These are phyloP conservation scores for Solanum boliviense DNA, from an alignment of 257 asterid genomes.

Conservation along the genomic window DNA sequence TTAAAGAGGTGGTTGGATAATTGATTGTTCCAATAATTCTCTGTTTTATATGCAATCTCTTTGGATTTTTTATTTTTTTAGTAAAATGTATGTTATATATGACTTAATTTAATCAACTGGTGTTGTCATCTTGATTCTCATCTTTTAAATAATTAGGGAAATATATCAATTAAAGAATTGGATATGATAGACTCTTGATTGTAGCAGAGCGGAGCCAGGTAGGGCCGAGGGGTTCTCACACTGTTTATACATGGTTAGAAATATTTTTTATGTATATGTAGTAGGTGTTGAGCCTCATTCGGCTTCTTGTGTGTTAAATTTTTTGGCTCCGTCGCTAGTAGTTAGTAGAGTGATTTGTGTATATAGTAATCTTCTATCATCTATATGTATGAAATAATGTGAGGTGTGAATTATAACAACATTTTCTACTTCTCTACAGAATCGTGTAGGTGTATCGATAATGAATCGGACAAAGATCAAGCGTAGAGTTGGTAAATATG, in stretches of 20 bases:
- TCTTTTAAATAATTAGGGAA: not conserved
- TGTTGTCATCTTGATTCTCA: not conserved
- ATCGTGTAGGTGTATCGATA: not conserved
- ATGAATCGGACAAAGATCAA: slow-evolving; percentile 58
- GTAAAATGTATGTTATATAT: not conserved
- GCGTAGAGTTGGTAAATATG: slow-evolving; percentile 76
- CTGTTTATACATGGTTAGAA: not conserved
- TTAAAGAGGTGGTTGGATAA: not conserved
- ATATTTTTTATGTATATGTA: not conserved
- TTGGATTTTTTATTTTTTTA: not conserved
- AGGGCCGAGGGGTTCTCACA: not conserved
- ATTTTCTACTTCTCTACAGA: not conserved
- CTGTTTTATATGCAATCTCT: not conserved
- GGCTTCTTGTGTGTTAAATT: not conserved
- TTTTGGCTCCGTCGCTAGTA: too few relatives aligned
- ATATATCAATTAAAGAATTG: not conserved
- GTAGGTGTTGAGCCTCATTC: not conserved
- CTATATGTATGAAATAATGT: not conserved
- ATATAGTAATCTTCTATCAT: not conserved
- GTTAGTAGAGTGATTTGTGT: slow-evolving; percentile 18
- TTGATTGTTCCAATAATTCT: not conserved
- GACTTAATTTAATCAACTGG: not conserved
- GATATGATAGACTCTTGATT: not conserved
- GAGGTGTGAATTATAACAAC: not conserved
- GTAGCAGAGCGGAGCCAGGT: not conserved